Base-by-base conservation (phyloP, 1,139 yeast species). In the Ogataea hybrid region DNA sequence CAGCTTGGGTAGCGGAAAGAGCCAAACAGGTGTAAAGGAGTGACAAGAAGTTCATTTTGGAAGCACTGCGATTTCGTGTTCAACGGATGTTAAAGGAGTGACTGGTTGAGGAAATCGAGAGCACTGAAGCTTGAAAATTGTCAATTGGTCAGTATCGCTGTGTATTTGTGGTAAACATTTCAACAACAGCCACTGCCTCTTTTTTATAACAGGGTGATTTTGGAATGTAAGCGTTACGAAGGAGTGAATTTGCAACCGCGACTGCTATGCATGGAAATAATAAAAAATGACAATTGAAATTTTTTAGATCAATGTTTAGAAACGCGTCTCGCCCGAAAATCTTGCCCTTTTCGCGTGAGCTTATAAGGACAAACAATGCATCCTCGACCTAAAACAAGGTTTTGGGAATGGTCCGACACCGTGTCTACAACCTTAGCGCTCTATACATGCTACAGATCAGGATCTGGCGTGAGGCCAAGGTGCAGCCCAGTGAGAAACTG, bases 401-500 rank as follows among this genome's bases (percentile, higher is more conserved):
- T 10, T 16, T 14, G 18, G 15, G 18, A 15, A 8, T 28, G 16
- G 31, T 16, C 18, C 10, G 18, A 14, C 16, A 28, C 18, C 32
- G 38, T 23, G 35, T 34, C 14, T 27, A 22, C 35, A 21, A 14
- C 27, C 25, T 27, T 6, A 18, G 22, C 21, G 22, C 17, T 29
- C 20, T 14, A 18, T 22, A 33, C 15, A 18, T 29, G n/a, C 21
- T 22, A 25, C 42, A 37, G 33, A 28, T 37, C 42, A 3, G 16
- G 53, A 51, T 73, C 78, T 6, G 52, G 41, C 30, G 47, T 35
- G 28, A 57, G 59, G 2, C 78, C 78, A 7, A 77, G 56, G 52
- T 75, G 79, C 25, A 61, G 47, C 2, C 70, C 69, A 5, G 61
- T 63, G 28, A 78, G 61, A 44, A 77, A 68, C 38, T 56, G 62